phyloP scores from a whole-genome alignment of 257 asterid species.

The Nicotiana otophora region DNA sequence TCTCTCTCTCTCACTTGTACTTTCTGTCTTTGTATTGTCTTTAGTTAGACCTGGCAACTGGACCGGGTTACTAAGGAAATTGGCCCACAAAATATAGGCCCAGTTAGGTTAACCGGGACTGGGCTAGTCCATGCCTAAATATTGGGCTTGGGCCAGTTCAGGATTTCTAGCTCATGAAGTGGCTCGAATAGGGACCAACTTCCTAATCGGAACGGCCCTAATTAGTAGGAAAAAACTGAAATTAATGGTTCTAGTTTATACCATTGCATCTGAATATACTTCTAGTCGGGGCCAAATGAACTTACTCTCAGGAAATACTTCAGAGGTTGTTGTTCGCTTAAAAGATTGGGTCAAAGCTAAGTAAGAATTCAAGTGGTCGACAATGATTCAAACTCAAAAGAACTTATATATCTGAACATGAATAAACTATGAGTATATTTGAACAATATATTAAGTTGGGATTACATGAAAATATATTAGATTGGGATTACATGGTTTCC shows the following conservation, averaged over 20 bases:
- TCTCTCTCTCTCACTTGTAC: conserved; percentile 2
- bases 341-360: neutral
- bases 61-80: neutral
- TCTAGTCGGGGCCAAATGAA: neutral
- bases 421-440: too few species aligned
- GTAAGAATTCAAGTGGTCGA: neutral
- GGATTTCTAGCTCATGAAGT: neutral
- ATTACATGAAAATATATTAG: too few species aligned
- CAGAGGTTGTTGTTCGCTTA: neutral
- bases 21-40: neutral
- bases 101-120: neutral
- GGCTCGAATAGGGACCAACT: neutral
- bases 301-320: neutral
- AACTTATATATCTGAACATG: neutral
- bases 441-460: too few species aligned
- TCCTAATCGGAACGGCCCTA: neutral
- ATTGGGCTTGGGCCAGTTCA: neutral
- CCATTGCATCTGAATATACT: neutral
- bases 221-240: neutral
- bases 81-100: neutral
- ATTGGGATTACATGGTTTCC: too few species aligned
- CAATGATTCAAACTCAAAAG: neutral
- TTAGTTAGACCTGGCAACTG: neutral
- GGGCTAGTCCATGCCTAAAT: neutral
- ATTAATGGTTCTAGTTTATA: neutral